These are phyloP conservation scores for Trichoderma sp. DNA, from an alignment of 2,329 filamentous ascomycete genomes.

Conservation along the genomic window DNA sequence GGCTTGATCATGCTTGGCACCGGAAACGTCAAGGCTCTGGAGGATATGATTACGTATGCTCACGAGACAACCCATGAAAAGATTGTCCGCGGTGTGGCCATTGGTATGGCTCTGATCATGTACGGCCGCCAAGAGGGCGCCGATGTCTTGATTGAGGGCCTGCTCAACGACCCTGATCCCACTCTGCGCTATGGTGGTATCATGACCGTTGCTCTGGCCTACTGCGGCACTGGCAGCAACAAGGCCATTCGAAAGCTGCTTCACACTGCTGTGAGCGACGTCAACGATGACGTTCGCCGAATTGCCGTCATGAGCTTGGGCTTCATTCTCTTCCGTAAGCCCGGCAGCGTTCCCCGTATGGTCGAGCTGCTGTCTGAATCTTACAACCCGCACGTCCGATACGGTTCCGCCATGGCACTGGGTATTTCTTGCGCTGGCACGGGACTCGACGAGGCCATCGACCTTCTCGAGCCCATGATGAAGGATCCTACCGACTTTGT, in stretches of 20 bases:
- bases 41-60: constrained; percentile 97
- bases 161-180: constrained; percentile 91
- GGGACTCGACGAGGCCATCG: constrained; percentile 92
- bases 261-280: constrained; percentile 95
- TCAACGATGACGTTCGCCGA: constrained; percentile 94
- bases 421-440: constrained; percentile 98
- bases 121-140: constrained; percentile 93
- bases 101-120: constrained; percentile 99
- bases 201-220: constrained; percentile 96
- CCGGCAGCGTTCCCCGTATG: constrained; percentile 96
- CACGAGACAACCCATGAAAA: constrained; percentile 99
- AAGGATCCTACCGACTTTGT: constrained; percentile 99
- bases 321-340: constrained; percentile 98
- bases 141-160: constrained; percentile 90
- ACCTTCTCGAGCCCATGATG: constrained; percentile 97
- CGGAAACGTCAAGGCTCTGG: constrained; percentile 89
- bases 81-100: constrained; percentile 91
- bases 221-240: constrained; percentile 97
- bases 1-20: constrained; percentile 98
- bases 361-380: constrained; percentile 97
- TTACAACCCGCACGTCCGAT: constrained; percentile 97
- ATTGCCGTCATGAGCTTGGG: constrained; percentile 97
- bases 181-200: constrained; percentile 95
- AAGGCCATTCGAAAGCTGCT: constrained; percentile 96
- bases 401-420: constrained; percentile 96